phyloP scores from a whole-genome alignment of 768 basidiomycete genomes.

The Xanthoconium stramineum region DNA sequence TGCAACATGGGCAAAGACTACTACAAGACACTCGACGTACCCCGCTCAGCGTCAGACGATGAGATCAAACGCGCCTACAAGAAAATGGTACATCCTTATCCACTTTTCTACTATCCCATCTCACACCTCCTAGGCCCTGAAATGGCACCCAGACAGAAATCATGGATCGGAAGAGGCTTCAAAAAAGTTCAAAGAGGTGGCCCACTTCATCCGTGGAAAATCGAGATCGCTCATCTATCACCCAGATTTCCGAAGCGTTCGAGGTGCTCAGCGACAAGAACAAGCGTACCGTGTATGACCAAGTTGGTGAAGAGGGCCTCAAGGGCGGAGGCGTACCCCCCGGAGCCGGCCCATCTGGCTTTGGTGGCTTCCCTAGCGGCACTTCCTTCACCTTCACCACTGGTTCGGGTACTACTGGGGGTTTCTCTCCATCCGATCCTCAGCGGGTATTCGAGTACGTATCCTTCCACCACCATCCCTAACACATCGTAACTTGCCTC shows the following conservation, averaged over 20 bases:
- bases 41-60: conserved; percentile 72
- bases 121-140: conserved; percentile 57
- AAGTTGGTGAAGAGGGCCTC: conserved; percentile 93
- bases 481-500: conserved; percentile 1
- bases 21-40: conserved; percentile 78
- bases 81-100: conserved; percentile 62
- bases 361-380: conserved; percentile 46
- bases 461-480: background rate
- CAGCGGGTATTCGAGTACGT: conserved; percentile 87
- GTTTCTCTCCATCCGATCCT: conserved; percentile 80
- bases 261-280: conserved; percentile 89
- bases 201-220: conserved; percentile 2
- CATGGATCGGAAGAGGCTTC: conserved; percentile 80
- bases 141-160: conserved; percentile 96
- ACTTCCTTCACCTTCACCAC: conserved; percentile 57
- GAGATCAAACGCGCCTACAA: conserved; percentile 94
- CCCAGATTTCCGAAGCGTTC: conserved; percentile 89
- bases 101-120: background rate
- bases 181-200: conserved; percentile 88
- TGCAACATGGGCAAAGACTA: conserved; percentile 63
- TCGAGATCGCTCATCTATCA: background rate
- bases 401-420: conserved; percentile 39
- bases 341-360: conserved; percentile 44
- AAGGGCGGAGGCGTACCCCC: conserved; percentile 65
- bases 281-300: conserved; percentile 85